phyloP scores from a whole-genome alignment of 371 early-diverging fungal genomes.

The Dichotomocladium elegans region DNA sequence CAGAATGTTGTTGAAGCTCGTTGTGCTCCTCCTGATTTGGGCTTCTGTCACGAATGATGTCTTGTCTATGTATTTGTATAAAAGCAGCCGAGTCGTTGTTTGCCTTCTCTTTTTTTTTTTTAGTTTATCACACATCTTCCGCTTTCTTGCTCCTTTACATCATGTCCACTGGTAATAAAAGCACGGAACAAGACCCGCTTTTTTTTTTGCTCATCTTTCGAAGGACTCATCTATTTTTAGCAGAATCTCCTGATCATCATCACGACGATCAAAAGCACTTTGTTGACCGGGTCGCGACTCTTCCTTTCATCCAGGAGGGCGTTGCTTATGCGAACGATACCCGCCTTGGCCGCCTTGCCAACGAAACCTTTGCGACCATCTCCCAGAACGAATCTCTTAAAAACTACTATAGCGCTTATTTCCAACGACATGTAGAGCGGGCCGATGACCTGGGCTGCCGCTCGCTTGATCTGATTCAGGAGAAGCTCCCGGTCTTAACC shows the following conservation, averaged over 20 bases:
- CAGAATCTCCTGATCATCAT: no score
- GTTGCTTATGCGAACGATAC: slow-evolving; percentile 48
- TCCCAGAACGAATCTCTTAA: slow-evolving; percentile 45
- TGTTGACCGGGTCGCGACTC: slow-evolving; percentile 49
- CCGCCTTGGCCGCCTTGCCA: slow-evolving; percentile 48
- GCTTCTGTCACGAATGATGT: not conserved
- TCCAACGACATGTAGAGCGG: slow-evolving; percentile 53
- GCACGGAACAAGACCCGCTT: no score
- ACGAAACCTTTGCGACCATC: slow-evolving; percentile 31
- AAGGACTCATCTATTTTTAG: no score
- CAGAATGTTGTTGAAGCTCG: not conserved
- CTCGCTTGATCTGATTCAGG: slow-evolving; percentile 62
- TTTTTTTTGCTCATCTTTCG: not conserved
- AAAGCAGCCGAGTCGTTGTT: not conserved
- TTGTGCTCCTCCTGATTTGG: not conserved
- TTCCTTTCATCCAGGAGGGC: slow-evolving; percentile 56
- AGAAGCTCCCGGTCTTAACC: slow-evolving; percentile 57
- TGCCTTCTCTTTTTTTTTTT: not conserved
- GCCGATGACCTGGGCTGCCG: slow-evolving; percentile 63
- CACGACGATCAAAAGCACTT: slow-evolving; percentile 13
- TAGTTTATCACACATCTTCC: not conserved
- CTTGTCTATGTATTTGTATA: not conserved
- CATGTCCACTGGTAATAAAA: no score
- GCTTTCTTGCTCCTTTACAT: not conserved
- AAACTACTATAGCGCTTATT: slow-evolving; percentile 39